phyloP scores from a whole-genome alignment of 345 rosid genomes.

The Lepidium sativum region DNA sequence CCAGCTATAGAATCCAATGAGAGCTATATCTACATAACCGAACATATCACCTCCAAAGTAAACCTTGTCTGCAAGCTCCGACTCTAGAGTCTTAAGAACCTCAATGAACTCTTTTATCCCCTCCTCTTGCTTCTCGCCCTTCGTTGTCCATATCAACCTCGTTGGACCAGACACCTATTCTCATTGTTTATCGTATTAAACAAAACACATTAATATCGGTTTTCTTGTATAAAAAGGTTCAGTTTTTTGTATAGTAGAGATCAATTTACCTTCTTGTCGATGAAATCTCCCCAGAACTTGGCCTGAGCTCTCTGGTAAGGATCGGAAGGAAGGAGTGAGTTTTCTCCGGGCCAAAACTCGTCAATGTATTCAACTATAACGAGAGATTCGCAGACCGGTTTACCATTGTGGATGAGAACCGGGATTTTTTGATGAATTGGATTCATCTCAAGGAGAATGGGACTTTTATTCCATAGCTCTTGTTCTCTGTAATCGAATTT shows the following conservation, averaged over 20 bases:
- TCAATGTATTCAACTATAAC: slow-evolving; percentile 6
- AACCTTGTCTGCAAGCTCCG: slow-evolving; percentile 10
- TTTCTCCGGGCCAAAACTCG: neutral
- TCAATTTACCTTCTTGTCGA: slow-evolving; percentile 9
- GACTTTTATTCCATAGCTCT: neutral
- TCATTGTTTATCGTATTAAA: neutral
- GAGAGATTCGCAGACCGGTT: slow-evolving; percentile 9
- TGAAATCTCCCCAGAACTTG: slow-evolving; percentile 9
- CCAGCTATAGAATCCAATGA: slow-evolving; percentile 22
- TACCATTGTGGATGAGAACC: slow-evolving; percentile 20
- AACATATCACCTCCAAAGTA: slow-evolving; percentile 8
- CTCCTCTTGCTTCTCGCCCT: slow-evolving; percentile 15
- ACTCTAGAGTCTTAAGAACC: neutral
- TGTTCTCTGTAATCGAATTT: slow-evolving; percentile 8
- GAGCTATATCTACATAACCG: slow-evolving; percentile 6
- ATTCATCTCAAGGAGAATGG: slow-evolving; percentile 4
- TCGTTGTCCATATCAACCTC: slow-evolving; percentile 5
- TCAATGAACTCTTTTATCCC: slow-evolving; percentile 10
- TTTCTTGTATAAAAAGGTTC: neutral
- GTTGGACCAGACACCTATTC: slow-evolving; percentile 4
- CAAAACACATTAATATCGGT: neutral
- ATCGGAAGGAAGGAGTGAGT: slow-evolving; percentile 6
- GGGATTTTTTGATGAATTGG: slow-evolving; percentile 1
- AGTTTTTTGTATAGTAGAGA: neutral
- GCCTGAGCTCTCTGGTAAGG: slow-evolving; percentile 8